phyloP scores from a whole-genome alignment of 768 basidiomycete genomes.

The Tephrocybe sp. region DNA sequence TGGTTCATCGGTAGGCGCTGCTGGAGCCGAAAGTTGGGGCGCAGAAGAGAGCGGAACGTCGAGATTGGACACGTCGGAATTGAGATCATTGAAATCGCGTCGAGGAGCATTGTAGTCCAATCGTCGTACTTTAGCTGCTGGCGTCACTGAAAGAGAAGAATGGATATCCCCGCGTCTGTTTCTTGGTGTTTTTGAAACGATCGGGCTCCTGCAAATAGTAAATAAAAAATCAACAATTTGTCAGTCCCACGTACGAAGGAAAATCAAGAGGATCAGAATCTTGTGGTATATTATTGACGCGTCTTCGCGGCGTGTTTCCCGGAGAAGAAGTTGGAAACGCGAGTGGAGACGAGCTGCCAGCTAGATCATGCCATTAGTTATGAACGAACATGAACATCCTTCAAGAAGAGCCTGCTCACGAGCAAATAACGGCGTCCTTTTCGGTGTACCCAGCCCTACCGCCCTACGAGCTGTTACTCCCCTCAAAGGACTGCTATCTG shows the following conservation, averaged over 20 bases:
- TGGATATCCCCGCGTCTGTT: slow-evolving; percentile 90
- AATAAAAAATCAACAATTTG: background rate
- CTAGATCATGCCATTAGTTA: slow-evolving; percentile 26
- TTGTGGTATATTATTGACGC: slow-evolving; percentile 37
- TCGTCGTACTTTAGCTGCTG: slow-evolving; percentile 41
- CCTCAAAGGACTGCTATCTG: slow-evolving; percentile 47
- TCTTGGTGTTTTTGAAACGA: slow-evolving; percentile 56
- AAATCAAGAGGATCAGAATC: slow-evolving; percentile 73
- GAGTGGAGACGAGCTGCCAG: slow-evolving; percentile 62
- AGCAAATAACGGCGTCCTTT: slow-evolving; percentile 51
- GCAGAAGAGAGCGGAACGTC: slow-evolving; percentile 58
- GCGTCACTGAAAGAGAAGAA: slow-evolving; percentile 67
- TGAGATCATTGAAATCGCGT: slow-evolving; percentile 41
- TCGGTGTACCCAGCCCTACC: slow-evolving; percentile 47
- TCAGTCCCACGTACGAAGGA: slow-evolving; percentile 51
- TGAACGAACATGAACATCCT: slow-evolving; percentile 5
- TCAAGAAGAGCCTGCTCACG: slow-evolving; percentile 33
- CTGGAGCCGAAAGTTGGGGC: slow-evolving; percentile 58
- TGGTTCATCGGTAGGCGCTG: slow-evolving; percentile 65
- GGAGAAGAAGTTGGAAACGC: slow-evolving; percentile 67
- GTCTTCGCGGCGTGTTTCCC: slow-evolving; percentile 43
- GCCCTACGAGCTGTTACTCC: slow-evolving; percentile 42
- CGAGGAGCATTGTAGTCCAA: slow-evolving; percentile 22
- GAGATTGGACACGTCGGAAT: slow-evolving; percentile 60
- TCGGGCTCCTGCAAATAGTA: slow-evolving; percentile 45